Evolutionary conservation across 352 stramenopile species (phyloP).

Genomic region (Thraustotheca clavata): DNA sequence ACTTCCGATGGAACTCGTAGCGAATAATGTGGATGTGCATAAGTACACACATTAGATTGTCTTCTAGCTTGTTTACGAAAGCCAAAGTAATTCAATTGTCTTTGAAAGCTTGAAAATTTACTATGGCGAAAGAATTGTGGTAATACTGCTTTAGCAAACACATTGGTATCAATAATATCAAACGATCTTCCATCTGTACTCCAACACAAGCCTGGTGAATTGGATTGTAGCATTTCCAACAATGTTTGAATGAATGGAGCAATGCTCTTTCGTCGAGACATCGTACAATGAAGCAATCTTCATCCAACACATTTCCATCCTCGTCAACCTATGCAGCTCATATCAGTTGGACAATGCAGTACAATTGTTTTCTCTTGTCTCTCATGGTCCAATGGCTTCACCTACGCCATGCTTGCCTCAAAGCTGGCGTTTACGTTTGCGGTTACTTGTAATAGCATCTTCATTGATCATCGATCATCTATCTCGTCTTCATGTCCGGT

Average conservation of each 20-base stretch:
- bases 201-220: constrained; percentile 5
- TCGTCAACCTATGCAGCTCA: no score
- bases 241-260: constrained; percentile 22
- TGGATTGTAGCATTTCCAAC: constrained; percentile 14
- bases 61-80: constrained; percentile 29
- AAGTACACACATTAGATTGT: constrained; percentile 14
- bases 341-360: not conserved
- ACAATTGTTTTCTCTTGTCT: no score
- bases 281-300: no score
- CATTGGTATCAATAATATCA: constrained; percentile 23
- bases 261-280: not conserved
- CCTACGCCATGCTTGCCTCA: no score
- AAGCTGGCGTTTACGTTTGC: no score
- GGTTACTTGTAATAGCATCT: no score
- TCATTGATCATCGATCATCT: not conserved
- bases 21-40: constrained; percentile 7
- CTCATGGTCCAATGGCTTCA: no score
- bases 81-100: constrained; percentile 59
- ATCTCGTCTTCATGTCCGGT: not conserved
- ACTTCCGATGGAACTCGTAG: not conserved
- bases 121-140: constrained; percentile 57
- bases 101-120: constrained; percentile 53
- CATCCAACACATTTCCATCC: no score
- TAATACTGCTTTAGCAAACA: constrained; percentile 37
- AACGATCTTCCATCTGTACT: constrained; percentile 12